Percentiles rank a stretch among this genome's conserved stretches.
Evolutionary conservation across 306 rosid genomes (phyloP).

Genomic region (Trichosanthes truncata): DNA sequence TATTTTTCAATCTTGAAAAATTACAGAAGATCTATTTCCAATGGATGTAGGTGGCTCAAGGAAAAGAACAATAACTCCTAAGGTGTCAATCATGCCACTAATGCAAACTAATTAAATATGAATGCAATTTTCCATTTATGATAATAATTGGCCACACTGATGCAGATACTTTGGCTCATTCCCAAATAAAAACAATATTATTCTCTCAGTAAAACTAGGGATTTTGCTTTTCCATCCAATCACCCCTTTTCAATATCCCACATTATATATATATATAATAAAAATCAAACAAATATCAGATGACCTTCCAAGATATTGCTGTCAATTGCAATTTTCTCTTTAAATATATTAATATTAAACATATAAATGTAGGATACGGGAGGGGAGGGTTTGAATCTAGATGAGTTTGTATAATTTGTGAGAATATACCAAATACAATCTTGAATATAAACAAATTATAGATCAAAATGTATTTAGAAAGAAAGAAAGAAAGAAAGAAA

Average conservation of each 20-base stretch:
- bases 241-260: conserved; percentile 22
- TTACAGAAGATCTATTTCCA: neutral
- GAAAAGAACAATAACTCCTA: too few species aligned
- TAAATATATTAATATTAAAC: neutral
- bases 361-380: neutral
- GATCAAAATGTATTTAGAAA: neutral
- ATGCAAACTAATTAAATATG: conserved; percentile 16
- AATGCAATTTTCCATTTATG: conserved; percentile 25
- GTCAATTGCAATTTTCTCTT: neutral
- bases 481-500: too few species aligned
- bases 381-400: neutral
- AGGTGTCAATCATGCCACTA: neutral
- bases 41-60: neutral
- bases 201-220: conserved; percentile 31
- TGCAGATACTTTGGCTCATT: conserved; percentile 41
- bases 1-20: neutral
- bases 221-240: conserved; percentile 22
- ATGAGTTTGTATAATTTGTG: neutral
- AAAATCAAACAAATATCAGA: conserved; percentile 13
- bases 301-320: conserved; percentile 10
- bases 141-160: conserved; percentile 25
- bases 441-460: neutral
- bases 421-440: neutral
- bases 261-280: neutral
- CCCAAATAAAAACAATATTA: conserved; percentile 34